Conservation (phyloP, 1,284 basidiomycete species). For the Leccinum subrobustum region DNA sequence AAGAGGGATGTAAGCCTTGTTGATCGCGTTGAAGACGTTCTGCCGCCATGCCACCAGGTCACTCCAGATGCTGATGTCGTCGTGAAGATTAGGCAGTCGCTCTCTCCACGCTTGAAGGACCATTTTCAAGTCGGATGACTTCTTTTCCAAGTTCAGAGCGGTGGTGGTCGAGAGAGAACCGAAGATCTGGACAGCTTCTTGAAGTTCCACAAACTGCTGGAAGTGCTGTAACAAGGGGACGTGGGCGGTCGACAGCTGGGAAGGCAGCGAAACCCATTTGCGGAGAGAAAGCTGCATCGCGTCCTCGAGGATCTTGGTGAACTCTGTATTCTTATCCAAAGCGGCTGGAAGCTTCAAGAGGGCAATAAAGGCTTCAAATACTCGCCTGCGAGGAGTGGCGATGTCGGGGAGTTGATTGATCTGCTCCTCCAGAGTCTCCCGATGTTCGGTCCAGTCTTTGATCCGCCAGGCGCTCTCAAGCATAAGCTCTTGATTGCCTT, state of each 20-base stretch:
- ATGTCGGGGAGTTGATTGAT: slow-evolving; percentile 82
- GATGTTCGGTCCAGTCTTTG: slow-evolving; percentile 87
- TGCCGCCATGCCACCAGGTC: slow-evolving; percentile 98
- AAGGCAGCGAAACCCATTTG: slow-evolving; percentile 93
- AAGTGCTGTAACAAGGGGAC: slow-evolving; percentile 96
- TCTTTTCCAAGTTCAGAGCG: slow-evolving; percentile 89
- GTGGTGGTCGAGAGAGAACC: slow-evolving; percentile 87
- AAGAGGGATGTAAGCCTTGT: slow-evolving; percentile 93
- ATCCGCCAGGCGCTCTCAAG: slow-evolving; percentile 96
- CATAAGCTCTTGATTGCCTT: slow-evolving; percentile 90
- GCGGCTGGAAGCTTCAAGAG: slow-evolving; percentile 69
- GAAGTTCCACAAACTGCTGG: slow-evolving; percentile 98
- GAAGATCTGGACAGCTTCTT: slow-evolving; percentile 96
- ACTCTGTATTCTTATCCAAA: slow-evolving; percentile 75
- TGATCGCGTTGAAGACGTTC: slow-evolving; percentile 92
- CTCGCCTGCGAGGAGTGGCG: slow-evolving; percentile 88
- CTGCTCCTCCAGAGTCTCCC: slow-evolving; percentile 83
- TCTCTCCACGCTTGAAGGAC: slow-evolving; percentile 98
- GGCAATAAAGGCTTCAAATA: slow-evolving; percentile 95
- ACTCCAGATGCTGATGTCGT: slow-evolving; percentile 99
- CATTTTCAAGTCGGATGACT: slow-evolving; percentile 94
- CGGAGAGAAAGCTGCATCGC: slow-evolving; percentile 95
- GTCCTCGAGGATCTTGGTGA: slow-evolving; percentile 88
- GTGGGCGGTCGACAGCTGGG: slow-evolving; percentile 87
- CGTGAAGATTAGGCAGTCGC: slow-evolving; percentile 92